Percentiles rank a stretch among this genome's conserved stretches.
These are phyloP conservation scores for Arthrobotrys megalospora DNA, from an alignment of 2,329 filamentous ascomycete species.

Conservation along the genomic window DNA sequence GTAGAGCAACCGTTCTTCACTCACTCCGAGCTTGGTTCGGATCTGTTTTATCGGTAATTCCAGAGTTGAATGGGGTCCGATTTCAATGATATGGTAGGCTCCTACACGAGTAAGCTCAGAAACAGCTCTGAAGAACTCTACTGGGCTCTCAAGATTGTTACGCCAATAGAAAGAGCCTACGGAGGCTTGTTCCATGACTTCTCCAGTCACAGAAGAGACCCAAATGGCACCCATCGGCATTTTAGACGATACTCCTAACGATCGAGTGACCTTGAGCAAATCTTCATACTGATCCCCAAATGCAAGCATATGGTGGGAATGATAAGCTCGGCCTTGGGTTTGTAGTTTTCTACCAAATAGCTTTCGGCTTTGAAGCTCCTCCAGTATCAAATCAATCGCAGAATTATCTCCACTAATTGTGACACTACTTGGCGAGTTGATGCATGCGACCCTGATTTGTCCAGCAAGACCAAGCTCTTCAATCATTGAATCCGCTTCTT, in stretches of 20 bases:
- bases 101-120: conserved; percentile 27
- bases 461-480: conserved; percentile 6
- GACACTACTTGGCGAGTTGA: conserved; percentile 65
- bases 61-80: conserved; percentile 62
- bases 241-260: conserved; percentile 6
- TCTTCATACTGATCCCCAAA: conserved; percentile 12
- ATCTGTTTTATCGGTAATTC: conserved; percentile 60
- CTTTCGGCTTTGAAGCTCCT: conserved; percentile 1
- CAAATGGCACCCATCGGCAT: conserved; percentile 60
- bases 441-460: conserved; percentile 18
- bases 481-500: conserved; percentile 63
- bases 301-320: conserved; percentile 68
- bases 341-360: conserved; percentile 13
- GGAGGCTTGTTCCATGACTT: conserved; percentile 61
- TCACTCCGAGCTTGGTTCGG: conserved; percentile 13
- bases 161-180: conserved; percentile 64
- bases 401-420: conserved; percentile 65
- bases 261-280: conserved; percentile 1
- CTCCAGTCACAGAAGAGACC: conserved; percentile 63
- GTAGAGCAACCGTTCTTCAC: conserved; percentile 49
- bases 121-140: conserved; percentile 66
- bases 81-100: conserved; percentile 44
- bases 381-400: conserved; percentile 63
- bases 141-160: conserved; percentile 66
- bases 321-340: conserved; percentile 66